Conservation (phyloP, 441 rosid species). For the Biscutella auriculata region DNA sequence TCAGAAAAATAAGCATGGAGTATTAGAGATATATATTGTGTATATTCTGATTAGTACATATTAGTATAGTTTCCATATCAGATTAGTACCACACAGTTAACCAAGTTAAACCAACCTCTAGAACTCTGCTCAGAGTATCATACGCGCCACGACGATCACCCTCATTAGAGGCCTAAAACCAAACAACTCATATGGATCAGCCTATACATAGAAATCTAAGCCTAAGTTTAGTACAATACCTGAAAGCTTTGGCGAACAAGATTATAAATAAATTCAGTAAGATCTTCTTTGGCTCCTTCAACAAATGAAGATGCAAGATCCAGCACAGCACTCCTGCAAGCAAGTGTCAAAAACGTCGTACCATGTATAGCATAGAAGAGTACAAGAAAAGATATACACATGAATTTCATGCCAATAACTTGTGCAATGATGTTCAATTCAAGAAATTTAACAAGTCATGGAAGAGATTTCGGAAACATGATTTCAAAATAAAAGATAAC, state of each 20-base stretch:
- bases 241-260: slow-evolving; percentile 43
- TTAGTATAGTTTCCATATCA: no score
- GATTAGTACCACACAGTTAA: not conserved
- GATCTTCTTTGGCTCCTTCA: slow-evolving; percentile 64
- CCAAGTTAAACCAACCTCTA: no score
- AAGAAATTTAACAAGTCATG: not conserved
- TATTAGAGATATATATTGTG: no score
- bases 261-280: slow-evolving; percentile 50
- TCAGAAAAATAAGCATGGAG: slow-evolving; percentile 13
- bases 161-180: slow-evolving; percentile 40
- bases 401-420: not conserved
- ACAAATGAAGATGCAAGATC: slow-evolving; percentile 69
- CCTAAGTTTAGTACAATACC: slow-evolving; percentile 25
- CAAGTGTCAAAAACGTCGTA: not conserved
- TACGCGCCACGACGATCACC: slow-evolving; percentile 57
- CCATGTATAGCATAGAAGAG: not conserved
- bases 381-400: not conserved
- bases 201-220: not conserved
- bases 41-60: no score
- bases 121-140: slow-evolving; percentile 49
- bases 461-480: not conserved
- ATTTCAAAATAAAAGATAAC: not conserved
- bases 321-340: slow-evolving; percentile 48
- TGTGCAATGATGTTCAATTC: not conserved
- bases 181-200: slow-evolving; percentile 14